phyloP scores from a whole-genome alignment of 768 basidiomycete species.

The Tricholoma saponaceum region DNA sequence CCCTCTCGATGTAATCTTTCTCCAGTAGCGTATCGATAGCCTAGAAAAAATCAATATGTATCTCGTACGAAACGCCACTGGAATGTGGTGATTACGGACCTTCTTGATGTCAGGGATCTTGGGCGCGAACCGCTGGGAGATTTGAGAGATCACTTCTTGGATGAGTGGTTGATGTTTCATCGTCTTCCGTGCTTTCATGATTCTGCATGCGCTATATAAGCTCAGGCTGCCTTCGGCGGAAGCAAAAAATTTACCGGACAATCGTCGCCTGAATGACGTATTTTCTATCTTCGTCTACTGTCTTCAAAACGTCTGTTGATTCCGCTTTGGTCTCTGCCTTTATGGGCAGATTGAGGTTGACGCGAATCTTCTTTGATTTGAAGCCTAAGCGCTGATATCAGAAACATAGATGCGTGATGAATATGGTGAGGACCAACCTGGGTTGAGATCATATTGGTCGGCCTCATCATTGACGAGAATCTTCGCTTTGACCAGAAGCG shows the following conservation, averaged over 20 bases:
- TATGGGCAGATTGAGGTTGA: conserved; percentile 88
- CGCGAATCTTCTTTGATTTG: conserved; percentile 91
- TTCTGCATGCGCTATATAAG: conserved; percentile 36
- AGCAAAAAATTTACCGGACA: conserved; percentile 51
- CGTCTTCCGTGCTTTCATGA: conserved; percentile 94
- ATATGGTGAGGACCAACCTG: conserved; percentile 33
- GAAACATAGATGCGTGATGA: background rate
- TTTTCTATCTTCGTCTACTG: conserved; percentile 96
- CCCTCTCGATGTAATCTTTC: conserved; percentile 97
- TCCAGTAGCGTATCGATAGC: conserved; percentile 90
- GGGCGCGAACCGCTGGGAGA: conserved; percentile 83
- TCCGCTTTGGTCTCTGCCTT: conserved; percentile 95
- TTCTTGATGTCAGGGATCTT: conserved; percentile 98
- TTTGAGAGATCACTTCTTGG: conserved; percentile 86
- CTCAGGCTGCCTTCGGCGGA: background rate
- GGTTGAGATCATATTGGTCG: conserved; percentile 91
- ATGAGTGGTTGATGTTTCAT: conserved; percentile 93
- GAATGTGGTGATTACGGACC: conserved; percentile 36
- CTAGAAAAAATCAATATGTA: conserved; percentile 32
- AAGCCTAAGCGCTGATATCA: conserved; percentile 46
- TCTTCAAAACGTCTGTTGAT: conserved; percentile 83
- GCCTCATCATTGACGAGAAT: conserved; percentile 84
- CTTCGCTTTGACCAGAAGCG: conserved; percentile 81
- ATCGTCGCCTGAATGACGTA: conserved; percentile 94
- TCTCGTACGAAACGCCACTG: background rate